These are phyloP conservation scores for Cystofilobasidium bisporidii DNA, from an alignment of 768 basidiomycete genomes.

Conservation along the genomic window DNA sequence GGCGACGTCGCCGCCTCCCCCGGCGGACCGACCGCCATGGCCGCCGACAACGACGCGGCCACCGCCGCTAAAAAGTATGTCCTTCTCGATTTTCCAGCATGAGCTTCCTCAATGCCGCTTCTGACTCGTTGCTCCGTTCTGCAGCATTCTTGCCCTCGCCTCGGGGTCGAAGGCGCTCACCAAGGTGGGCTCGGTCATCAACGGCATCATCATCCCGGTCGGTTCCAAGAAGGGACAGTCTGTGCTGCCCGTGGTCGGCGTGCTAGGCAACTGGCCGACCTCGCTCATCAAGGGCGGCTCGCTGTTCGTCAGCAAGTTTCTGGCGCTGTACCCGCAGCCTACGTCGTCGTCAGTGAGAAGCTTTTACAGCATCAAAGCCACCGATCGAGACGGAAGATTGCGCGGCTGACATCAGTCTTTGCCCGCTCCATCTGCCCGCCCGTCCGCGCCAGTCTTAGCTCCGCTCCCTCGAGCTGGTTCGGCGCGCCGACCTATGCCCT, in stretches of 20 bases:
- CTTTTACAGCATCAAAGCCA: too few species aligned
- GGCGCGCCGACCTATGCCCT: too few species aligned
- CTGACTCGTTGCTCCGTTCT: too few species aligned
- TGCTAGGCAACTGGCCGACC: constrained; percentile 9
- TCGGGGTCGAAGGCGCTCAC: neutral
- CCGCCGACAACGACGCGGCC: constrained; percentile 5
- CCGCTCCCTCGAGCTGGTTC: too few species aligned
- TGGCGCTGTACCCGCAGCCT: neutral
- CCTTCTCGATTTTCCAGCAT: too few species aligned
- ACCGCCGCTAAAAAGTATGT: constrained; percentile 3
- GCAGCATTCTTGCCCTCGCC: constrained; percentile 7
- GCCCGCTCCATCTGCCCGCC: too few species aligned
- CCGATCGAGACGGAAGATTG: too few species aligned
- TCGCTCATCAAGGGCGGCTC: constrained; percentile 1
- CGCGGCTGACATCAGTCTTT: too few species aligned
- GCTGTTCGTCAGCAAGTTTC: constrained; percentile 6
- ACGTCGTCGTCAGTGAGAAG: neutral
- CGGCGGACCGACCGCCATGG: constrained; percentile 14
- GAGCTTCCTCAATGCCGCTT: too few species aligned
- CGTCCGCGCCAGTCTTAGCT: too few species aligned
- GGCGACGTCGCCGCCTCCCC: constrained; percentile 12
- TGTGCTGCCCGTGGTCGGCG: constrained; percentile 6
- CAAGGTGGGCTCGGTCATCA: neutral
- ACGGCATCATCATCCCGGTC: constrained; percentile 10
- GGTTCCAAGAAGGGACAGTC: constrained; percentile 3